Conservation (phyloP, 352 stramenopile genomes). For the Phytophthora boehmeriae region DNA sequence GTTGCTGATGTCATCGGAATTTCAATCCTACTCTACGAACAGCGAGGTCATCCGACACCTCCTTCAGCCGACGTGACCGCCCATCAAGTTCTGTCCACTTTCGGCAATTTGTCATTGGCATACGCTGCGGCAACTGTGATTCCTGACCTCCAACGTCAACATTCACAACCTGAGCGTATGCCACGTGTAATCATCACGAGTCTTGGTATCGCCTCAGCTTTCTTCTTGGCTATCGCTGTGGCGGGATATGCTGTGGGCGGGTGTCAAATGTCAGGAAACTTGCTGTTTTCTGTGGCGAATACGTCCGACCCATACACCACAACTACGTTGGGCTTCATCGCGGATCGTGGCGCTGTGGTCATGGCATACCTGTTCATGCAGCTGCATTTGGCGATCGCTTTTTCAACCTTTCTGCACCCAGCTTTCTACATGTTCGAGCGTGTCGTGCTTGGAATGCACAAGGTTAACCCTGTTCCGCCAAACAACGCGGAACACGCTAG, state of each 20-base stretch:
- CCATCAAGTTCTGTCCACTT: conserved; percentile 17
- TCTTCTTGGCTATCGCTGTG: conserved; percentile 34
- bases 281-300: conserved; percentile 18
- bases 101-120: conserved; percentile 18
- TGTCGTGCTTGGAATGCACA: conserved; percentile 1
- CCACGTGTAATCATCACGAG: conserved; percentile 35
- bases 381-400: conserved; percentile 36
- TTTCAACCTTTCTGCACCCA: conserved; percentile 35
- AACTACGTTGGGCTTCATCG: conserved; percentile 18
- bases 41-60: conserved; percentile 14
- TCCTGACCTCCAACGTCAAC: conserved; percentile 24
- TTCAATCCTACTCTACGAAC: conserved; percentile 16
- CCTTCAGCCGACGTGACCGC: conserved; percentile 10
- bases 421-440: conserved; percentile 37
- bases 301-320: conserved; percentile 11
- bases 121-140: conserved; percentile 20
- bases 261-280: conserved; percentile 31
- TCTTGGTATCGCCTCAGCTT: conserved; percentile 27
- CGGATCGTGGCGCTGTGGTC: conserved; percentile 18
- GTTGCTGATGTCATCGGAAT: conserved; percentile 15
- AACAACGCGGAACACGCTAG: neutral
- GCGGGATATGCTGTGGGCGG: conserved; percentile 26
- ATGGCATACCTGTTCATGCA: conserved; percentile 29
- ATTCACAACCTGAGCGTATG: conserved; percentile 36
- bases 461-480: neutral